Conservation (phyloP, 2,329 filamentous ascomycete species). For the Aspergillus piperis region DNA sequence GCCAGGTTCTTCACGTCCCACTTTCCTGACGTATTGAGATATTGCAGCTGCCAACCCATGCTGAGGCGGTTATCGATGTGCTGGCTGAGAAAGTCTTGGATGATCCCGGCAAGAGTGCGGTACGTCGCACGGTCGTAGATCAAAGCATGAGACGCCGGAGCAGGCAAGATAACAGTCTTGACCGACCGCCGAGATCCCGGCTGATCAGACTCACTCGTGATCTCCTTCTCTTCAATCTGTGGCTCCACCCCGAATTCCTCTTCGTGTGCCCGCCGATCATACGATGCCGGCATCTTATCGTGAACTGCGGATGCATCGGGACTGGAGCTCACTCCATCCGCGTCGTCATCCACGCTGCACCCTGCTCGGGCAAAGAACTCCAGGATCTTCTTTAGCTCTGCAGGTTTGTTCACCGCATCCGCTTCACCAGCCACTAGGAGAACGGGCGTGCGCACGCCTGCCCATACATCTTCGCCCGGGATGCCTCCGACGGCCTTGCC, state of each 20-base stretch:
- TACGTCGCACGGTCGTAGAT: conserved; percentile 77
- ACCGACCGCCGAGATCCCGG: conserved; percentile 54
- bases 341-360: conserved; percentile 26
- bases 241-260: conserved; percentile 29
- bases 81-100: conserved; percentile 76
- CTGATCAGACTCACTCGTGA: conserved; percentile 4
- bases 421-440: conserved; percentile 76
- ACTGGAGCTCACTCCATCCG: conserved; percentile 27
- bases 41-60: conserved; percentile 86
- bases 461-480: conserved; percentile 71
- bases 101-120: conserved; percentile 74
- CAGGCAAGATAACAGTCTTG: conserved; percentile 69
- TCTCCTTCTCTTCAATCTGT: conserved; percentile 23
- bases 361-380: conserved; percentile 37
- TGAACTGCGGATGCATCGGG: conserved; percentile 36
- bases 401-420: conserved; percentile 73
- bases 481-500: conserved; percentile 63
- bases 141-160: conserved; percentile 79
- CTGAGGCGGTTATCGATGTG: conserved; percentile 77
- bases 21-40: conserved; percentile 85
- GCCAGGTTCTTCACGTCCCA: conserved; percentile 97
- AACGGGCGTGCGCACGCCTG: conserved; percentile 69
- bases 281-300: conserved; percentile 21
- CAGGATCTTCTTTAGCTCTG: conserved; percentile 69
- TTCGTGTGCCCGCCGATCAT: conserved; percentile 28